Conservation (phyloP, 306 rosid genomes). For the Malus asiatica region DNA sequence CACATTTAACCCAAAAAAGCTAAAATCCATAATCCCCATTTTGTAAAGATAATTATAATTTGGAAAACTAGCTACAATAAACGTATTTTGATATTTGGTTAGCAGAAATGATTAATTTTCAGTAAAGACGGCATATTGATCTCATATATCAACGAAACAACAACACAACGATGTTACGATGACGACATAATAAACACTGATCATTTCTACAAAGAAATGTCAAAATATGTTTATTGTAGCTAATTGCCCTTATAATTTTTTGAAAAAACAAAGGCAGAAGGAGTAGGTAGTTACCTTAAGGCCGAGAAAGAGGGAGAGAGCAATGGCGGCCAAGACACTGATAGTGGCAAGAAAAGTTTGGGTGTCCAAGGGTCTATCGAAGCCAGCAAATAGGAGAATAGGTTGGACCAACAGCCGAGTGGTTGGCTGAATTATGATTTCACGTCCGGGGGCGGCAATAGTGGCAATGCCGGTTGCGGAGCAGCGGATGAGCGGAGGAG, state of each 20-base stretch:
- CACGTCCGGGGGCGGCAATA: conserved; percentile 20
- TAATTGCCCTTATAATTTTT: no score
- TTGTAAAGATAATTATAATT: background rate
- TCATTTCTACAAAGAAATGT: no score
- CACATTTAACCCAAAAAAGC: background rate
- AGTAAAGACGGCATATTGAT: no score
- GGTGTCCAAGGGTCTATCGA: conserved; percentile 49
- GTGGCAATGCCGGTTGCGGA: conserved; percentile 23
- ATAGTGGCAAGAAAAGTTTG: conserved; percentile 73
- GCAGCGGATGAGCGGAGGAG: conserved; percentile 16
- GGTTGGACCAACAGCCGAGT: conserved; percentile 44
- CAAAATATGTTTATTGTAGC: no score
- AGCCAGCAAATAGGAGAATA: conserved; percentile 44
- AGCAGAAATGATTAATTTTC: no score
- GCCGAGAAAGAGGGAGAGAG: conserved; percentile 87
- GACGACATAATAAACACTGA: no score
- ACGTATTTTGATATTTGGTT: no score
- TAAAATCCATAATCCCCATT: background rate
- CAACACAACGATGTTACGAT: no score
- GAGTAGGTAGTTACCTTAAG: conserved; percentile 46
- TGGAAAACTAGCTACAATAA: no score
- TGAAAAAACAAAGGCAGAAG: background rate
- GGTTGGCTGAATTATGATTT: conserved; percentile 23
- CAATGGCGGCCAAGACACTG: conserved; percentile 81
- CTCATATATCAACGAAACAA: no score